Evolutionary conservation across 192 early-diverging fungal species (phyloP).

Genomic region (Entomortierella chlamydospora): DNA sequence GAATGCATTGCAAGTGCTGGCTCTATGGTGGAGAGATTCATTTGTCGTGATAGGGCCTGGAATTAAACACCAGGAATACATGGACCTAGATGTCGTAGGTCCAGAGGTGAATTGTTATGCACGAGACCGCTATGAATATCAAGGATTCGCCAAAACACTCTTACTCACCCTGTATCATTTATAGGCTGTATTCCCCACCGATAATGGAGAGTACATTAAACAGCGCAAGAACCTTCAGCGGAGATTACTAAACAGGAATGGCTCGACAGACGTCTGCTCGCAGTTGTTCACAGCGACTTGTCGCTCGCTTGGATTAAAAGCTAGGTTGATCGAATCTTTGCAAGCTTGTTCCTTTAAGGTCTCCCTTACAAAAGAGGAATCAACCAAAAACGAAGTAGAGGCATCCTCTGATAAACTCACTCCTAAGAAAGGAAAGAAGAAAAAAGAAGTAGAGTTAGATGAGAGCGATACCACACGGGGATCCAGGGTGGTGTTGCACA

Average conservation of each 20-base stretch:
- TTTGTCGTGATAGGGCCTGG: constrained; percentile 54
- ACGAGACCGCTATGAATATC: not conserved
- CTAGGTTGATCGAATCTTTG: constrained; percentile 73
- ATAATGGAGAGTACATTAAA: constrained; percentile 29
- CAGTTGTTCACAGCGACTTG: constrained; percentile 60
- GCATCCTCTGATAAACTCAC: not conserved
- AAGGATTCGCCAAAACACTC: not conserved
- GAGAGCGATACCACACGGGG: constrained; percentile 51
- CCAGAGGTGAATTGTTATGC: constrained; percentile 15
- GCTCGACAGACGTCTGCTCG: constrained; percentile 59
- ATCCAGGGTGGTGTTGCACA: constrained; percentile 29
- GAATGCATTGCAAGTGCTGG: constrained; percentile 47
- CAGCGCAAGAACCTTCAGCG: constrained; percentile 38
- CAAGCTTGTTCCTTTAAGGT: constrained; percentile 74
- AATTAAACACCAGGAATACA: constrained; percentile 32
- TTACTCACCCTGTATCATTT: not conserved
- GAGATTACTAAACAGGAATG: constrained; percentile 32
- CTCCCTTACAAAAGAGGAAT: constrained; percentile 27
- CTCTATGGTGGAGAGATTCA: constrained; percentile 54
- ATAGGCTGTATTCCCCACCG: constrained; percentile 33
- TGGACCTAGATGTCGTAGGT: constrained; percentile 38
- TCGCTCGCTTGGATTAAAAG: constrained; percentile 60
- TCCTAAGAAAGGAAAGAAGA: constrained; percentile 22
- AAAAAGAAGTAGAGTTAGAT: constrained; percentile 29
- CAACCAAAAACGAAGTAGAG: constrained; percentile 1